phyloP scores from a whole-genome alignment of 441 rosid species.

The Adansonia gregorii region DNA sequence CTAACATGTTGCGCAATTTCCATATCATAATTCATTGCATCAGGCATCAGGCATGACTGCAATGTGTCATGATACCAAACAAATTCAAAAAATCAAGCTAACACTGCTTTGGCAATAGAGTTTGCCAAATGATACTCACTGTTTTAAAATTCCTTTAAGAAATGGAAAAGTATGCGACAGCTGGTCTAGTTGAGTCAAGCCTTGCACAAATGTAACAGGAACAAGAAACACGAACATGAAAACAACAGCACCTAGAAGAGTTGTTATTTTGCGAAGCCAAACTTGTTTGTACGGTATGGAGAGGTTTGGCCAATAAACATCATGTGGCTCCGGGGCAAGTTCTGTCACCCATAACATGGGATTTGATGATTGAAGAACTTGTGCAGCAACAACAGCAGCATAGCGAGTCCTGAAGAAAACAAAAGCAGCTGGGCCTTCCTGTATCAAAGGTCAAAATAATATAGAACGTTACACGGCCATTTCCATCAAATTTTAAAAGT shows the following conservation, averaged over 20 bases:
- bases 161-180: conserved; percentile 65
- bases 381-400: conserved; percentile 78
- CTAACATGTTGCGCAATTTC: conserved; percentile 19
- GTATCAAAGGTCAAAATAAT: conserved; percentile 28
- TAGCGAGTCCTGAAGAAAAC: conserved; percentile 89
- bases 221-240: conserved; percentile 80
- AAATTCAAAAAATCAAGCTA: conserved; percentile 12
- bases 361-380: conserved; percentile 83
- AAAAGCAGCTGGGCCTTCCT: conserved; percentile 86
- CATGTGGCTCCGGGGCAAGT: conserved; percentile 91
- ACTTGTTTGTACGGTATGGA: conserved; percentile 79
- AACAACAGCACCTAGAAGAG: conserved; percentile 59
- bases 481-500: conserved; percentile 19
- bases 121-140: conserved; percentile 49
- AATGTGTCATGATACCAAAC: background rate
- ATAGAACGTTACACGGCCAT: conserved; percentile 13
- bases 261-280: conserved; percentile 84
- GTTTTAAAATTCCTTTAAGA: conserved; percentile 55
- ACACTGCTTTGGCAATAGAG: conserved; percentile 19
- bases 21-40: conserved; percentile 3
- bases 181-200: conserved; percentile 73
- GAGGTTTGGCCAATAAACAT: conserved; percentile 90
- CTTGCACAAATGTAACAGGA: conserved; percentile 84
- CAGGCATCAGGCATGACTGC: conserved; percentile 8
- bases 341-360: conserved; percentile 96